A percentile compares a stretch with the other conserved stretches of the same genome.
These are phyloP conservation scores for Trichoderma sp. DNA, from an alignment of 2,329 filamentous ascomycete species.

Conservation along the genomic window DNA sequence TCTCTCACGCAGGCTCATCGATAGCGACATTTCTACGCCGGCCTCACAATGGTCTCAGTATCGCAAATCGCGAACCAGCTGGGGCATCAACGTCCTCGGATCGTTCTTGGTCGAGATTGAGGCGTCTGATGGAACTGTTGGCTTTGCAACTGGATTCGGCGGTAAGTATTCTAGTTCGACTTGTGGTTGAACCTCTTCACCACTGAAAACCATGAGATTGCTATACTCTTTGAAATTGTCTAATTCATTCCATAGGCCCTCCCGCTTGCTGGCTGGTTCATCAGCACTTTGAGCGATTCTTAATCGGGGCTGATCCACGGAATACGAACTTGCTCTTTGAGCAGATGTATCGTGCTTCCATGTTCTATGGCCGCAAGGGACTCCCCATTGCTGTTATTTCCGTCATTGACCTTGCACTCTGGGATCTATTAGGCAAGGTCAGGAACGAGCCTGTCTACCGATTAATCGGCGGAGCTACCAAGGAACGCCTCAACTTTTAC, in stretches of 20 bases:
- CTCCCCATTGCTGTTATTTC: slow-evolving; percentile 89
- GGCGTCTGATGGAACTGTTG: slow-evolving; percentile 86
- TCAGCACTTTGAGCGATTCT: slow-evolving; percentile 90
- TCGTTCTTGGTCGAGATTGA: slow-evolving; percentile 92
- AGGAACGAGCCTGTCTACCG: slow-evolving; percentile 93
- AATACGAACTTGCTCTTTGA: slow-evolving; percentile 93
- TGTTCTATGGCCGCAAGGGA: slow-evolving; percentile 96
- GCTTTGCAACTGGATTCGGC: slow-evolving; percentile 92
- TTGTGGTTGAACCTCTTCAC: not conserved
- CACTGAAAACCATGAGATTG: not conserved
- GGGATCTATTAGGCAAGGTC: slow-evolving; percentile 91
- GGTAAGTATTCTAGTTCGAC: slow-evolving; percentile 49
- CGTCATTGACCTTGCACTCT: slow-evolving; percentile 89
- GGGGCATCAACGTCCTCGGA: slow-evolving; percentile 93
- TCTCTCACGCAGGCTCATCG: slow-evolving; percentile 71
- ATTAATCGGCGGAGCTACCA: slow-evolving; percentile 87
- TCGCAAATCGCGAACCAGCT: slow-evolving; percentile 83
- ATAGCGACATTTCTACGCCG: slow-evolving; percentile 88
- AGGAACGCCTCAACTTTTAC: slow-evolving; percentile 85
- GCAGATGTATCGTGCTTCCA: slow-evolving; percentile 93
- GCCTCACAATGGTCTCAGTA: slow-evolving; percentile 75
- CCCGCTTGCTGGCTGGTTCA: slow-evolving; percentile 93
- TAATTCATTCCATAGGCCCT: slow-evolving; percentile 57
- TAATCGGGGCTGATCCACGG: slow-evolving; percentile 84
- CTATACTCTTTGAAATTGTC: not conserved